A percentile compares a stretch with the other conserved stretches of the same genome.
phyloP scores from a whole-genome alignment of 805 yeast genomes.

The Cyberlindnera lachancei region DNA sequence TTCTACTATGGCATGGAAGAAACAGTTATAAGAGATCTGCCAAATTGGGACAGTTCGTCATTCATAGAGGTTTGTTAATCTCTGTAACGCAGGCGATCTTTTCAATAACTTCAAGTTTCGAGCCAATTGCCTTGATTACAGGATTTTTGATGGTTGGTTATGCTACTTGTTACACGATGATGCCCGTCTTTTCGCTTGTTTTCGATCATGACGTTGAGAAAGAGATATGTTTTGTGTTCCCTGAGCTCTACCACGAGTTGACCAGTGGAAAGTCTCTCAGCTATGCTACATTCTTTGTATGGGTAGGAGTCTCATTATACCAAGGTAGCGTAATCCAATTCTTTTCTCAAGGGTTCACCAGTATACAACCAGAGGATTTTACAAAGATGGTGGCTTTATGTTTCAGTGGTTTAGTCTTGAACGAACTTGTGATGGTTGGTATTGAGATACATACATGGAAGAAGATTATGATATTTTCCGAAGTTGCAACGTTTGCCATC shows the following conservation, averaged over 20 bases:
- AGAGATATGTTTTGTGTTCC: constrained; percentile 80
- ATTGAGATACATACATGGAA: constrained; percentile 92
- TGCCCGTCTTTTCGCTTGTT: constrained; percentile 91
- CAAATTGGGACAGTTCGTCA: constrained; percentile 89
- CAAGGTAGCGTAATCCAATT: constrained; percentile 88
- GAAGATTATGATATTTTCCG: constrained; percentile 63
- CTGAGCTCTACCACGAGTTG: constrained; percentile 89
- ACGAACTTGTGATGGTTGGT: constrained; percentile 91
- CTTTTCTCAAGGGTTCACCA: constrained; percentile 68
- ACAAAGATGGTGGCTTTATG: constrained; percentile 77
- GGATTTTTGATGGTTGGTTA: constrained; percentile 99
- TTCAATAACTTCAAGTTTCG: constrained; percentile 79
- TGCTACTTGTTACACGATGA: constrained; percentile 96
- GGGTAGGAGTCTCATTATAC: constrained; percentile 85
- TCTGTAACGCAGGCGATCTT: constrained; percentile 93
- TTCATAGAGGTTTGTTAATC: constrained; percentile 90
- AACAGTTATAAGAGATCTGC: constrained; percentile 95
- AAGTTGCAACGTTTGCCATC: constrained; percentile 57
- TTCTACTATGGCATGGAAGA: constrained; percentile 95
- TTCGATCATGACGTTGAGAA: constrained; percentile 89
- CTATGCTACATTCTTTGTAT: constrained; percentile 78
- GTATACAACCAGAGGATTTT: constrained; percentile 48
- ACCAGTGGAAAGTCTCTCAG: constrained; percentile 84
- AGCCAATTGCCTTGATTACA: constrained; percentile 89
- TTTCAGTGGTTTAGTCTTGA: constrained; percentile 70